Percentiles rank a stretch among this genome's conserved stretches.
Conservation (phyloP, 2,329 filamentous ascomycete species). For the Arachnopeziza araneosa region DNA sequence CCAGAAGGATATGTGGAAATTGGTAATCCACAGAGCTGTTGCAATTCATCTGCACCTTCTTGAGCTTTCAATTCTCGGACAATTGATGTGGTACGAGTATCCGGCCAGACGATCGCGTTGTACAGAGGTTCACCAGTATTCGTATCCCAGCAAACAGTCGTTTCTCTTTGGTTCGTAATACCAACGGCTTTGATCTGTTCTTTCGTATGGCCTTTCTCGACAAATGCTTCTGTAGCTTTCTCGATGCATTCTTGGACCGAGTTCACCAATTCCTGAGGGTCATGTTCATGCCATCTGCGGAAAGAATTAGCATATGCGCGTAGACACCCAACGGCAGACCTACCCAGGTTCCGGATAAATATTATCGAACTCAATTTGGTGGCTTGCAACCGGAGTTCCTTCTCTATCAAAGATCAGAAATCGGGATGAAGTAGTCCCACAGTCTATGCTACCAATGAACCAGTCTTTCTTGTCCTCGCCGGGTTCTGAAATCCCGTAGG, state of each 20-base stretch:
- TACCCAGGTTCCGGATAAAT: conserved; percentile 81
- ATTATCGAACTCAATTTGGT: conserved; percentile 84
- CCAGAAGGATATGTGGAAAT: conserved; percentile 79
- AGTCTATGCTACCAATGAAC: conserved; percentile 85
- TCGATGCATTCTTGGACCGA: conserved; percentile 75
- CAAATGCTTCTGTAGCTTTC: conserved; percentile 62
- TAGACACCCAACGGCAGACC: conserved; percentile 33
- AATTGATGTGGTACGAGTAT: conserved; percentile 68
- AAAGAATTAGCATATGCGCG: conserved; percentile 10
- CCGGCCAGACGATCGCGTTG: conserved; percentile 82
- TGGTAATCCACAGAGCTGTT: conserved; percentile 66
- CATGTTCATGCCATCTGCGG: conserved; percentile 76
- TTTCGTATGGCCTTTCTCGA: conserved; percentile 59
- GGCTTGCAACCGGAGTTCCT: conserved; percentile 72
- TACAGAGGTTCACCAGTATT: conserved; percentile 70
- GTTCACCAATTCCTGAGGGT: conserved; percentile 66
- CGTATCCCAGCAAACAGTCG: conserved; percentile 73
- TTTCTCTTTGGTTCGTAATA: conserved; percentile 77
- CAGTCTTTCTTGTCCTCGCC: conserved; percentile 37
- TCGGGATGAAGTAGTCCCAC: conserved; percentile 82
- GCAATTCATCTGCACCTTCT: conserved; percentile 61
- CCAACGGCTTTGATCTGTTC: conserved; percentile 69
- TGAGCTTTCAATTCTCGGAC: conserved; percentile 67
- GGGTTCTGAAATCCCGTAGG: not conserved
- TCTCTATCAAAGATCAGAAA: conserved; percentile 85